A percentile compares a stretch with the other conserved stretches of the same genome.
These are phyloP conservation scores for Diddensiella transvaalensis DNA, from an alignment of 805 yeast species.

Conservation along the genomic window DNA sequence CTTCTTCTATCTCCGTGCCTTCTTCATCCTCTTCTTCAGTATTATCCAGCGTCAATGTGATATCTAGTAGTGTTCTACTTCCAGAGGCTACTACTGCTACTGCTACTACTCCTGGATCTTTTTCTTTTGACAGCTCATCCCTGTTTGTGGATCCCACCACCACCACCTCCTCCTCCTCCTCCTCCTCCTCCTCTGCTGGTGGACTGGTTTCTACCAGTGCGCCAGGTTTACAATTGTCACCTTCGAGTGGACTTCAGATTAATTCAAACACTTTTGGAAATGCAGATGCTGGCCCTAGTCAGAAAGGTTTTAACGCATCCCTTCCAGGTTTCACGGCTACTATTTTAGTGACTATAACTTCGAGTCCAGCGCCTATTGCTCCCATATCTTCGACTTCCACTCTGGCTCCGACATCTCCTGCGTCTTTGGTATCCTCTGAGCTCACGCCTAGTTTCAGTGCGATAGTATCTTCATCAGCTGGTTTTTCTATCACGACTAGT, in stretches of 20 bases:
- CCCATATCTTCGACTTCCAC: too few species aligned
- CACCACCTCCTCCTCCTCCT: not conserved
- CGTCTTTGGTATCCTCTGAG: too few species aligned
- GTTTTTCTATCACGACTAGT: not conserved
- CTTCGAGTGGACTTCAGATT: not conserved
- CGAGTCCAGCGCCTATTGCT: not conserved
- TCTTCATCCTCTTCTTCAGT: slow-evolving; percentile 18
- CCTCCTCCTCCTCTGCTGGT: slow-evolving; percentile 5
- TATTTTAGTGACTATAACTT: not conserved
- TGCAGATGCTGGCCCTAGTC: not conserved
- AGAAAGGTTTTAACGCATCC: not conserved
- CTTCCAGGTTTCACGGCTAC: not conserved
- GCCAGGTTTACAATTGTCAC: not conserved
- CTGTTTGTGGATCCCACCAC: not conserved
- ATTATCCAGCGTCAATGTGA: slow-evolving; percentile 3
- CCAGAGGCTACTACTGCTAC: slow-evolving; percentile 3
- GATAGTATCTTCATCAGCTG: not conserved
- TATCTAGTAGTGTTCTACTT: not conserved
- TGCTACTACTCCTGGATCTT: slow-evolving; percentile 1
- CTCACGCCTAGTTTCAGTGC: not conserved
- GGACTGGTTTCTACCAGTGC: not conserved
- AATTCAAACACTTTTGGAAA: not conserved
- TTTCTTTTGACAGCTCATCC: not conserved
- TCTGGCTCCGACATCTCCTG: not conserved
- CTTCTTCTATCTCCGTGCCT: slow-evolving; percentile 22